Base-by-base conservation (phyloP, 1,139 yeast species). In the Zygosaccharomyces sapae region DNA sequence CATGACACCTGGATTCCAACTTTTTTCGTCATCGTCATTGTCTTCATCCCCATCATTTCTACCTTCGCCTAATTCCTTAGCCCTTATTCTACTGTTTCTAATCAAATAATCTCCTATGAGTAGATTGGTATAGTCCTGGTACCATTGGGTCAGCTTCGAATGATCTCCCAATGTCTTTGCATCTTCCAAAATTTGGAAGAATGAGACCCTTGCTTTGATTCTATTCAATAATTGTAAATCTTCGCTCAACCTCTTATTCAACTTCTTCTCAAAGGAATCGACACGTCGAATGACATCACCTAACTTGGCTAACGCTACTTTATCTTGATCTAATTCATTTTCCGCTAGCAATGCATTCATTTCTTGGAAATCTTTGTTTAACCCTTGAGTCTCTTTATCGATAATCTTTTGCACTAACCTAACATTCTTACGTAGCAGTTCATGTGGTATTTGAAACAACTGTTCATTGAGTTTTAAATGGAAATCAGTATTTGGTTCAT, bases 361-460 rank as follows among this genome's bases (percentile, higher is more conserved):
- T 44, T 67, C 71, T 44, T 69, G 69, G 61, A 75, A 73, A 44
- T 77, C 78, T 51, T 72, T 29, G 4, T 52, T 39, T 8, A 62
- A 27, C 16, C 44, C 38, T 1, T 41, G 33, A 1, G 60, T 41
- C 38, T 56, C 58, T 27, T 43, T 79, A 55, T 80, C 86, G n/a
- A 80, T 71, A 8, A 78, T 66, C 56, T 73, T 78, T 56, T 81
- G 84, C 16, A 80, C 70, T 33, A 65, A 61, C 59, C 79, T 81
- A 64, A 80, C 75, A 57, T 83, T 82, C 67, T 76, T 79, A 55
- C 73, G 73, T 42, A 81, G 67, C 13, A 82, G 67, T 55, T 82
- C 87, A 19, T 75, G 70, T 1, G 90, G 90, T 1, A 82, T 77
- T 46, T 73, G 73, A 64, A 83, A 81, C 49, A 77, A 79, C 2